phyloP scores from a whole-genome alignment of 345 rosid genomes.

The Draba incana region DNA sequence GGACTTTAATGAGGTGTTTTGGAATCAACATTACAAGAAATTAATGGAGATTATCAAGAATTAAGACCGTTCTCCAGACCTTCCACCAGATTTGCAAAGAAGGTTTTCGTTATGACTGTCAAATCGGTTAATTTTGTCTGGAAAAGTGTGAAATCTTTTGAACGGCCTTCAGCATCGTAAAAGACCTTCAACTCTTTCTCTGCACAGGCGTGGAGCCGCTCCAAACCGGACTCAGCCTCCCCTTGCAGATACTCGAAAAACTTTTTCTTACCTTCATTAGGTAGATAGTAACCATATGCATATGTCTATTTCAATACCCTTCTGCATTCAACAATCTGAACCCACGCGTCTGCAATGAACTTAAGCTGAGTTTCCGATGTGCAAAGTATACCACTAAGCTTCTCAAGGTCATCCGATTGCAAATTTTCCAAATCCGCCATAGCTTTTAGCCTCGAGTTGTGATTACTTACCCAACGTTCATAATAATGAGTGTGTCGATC shows the following conservation, averaged over 20 bases:
- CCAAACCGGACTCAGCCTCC: conserved; percentile 24
- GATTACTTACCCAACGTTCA: conserved; percentile 4
- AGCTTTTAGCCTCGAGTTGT: conserved; percentile 10
- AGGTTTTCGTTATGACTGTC: neutral
- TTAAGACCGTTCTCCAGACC: conserved; percentile 18
- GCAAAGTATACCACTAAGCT: neutral
- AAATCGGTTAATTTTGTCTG: neutral
- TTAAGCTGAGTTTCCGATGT: conserved; percentile 7
- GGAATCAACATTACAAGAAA: no score
- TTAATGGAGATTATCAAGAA: no score
- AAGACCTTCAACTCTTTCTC: conserved; percentile 4
- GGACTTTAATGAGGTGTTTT: no score
- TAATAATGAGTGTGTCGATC: conserved; percentile 9
- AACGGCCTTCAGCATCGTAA: neutral
- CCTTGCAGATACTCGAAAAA: conserved; percentile 27
- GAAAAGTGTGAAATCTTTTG: neutral
- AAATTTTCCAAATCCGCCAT: neutral
- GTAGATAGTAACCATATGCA: conserved; percentile 22
- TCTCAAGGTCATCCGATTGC: neutral
- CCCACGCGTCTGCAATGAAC: conserved; percentile 20
- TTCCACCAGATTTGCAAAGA: conserved; percentile 19
- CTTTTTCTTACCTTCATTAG: neutral
- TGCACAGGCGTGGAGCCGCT: conserved; percentile 28
- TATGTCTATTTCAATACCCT: conserved; percentile 22
- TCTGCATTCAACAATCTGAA: conserved; percentile 25